These are phyloP conservation scores for Trichoderma sp. DNA, from an alignment of 2,329 filamentous ascomycete genomes.

Conservation along the genomic window DNA sequence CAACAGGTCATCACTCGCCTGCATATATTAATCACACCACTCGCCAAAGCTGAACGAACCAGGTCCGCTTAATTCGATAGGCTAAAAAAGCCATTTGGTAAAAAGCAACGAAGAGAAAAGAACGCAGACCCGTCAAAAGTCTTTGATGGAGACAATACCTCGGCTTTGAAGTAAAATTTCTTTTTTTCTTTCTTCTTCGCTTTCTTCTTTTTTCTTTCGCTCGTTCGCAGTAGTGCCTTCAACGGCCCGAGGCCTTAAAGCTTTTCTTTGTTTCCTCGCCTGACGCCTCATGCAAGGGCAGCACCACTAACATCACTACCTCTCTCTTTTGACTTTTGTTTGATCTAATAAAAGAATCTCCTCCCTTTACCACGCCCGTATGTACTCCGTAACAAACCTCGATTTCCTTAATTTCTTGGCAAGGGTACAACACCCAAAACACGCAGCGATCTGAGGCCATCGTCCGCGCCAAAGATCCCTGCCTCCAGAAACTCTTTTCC, in stretches of 20 bases:
- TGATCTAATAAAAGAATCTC: not conserved
- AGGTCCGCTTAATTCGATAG: conserved; percentile 11
- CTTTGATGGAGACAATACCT: not conserved
- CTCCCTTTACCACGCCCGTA: not conserved
- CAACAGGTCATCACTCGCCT: not conserved
- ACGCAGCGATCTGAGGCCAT: not conserved
- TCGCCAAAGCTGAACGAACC: not conserved
- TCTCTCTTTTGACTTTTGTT: not conserved
- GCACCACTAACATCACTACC: not conserved
- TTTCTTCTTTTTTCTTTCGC: not conserved
- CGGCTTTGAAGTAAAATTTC: not conserved
- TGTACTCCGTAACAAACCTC: not conserved
- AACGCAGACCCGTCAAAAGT: not conserved
- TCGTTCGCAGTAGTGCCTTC: not conserved
- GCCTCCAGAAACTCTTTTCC: not conserved
- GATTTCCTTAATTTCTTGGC: conserved; percentile 9
- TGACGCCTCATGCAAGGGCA: not conserved
- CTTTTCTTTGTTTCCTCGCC: not conserved
- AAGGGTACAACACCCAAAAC: not conserved
- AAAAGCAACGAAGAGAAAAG: not conserved
- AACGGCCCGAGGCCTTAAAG: not conserved
- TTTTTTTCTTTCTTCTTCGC: not conserved
- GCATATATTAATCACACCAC: conserved; percentile 3
- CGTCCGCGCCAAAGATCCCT: not conserved
- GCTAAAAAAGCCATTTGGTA: not conserved